phyloP scores from a whole-genome alignment of 2,329 filamentous ascomycete species.

The Alternaria postmessia region DNA sequence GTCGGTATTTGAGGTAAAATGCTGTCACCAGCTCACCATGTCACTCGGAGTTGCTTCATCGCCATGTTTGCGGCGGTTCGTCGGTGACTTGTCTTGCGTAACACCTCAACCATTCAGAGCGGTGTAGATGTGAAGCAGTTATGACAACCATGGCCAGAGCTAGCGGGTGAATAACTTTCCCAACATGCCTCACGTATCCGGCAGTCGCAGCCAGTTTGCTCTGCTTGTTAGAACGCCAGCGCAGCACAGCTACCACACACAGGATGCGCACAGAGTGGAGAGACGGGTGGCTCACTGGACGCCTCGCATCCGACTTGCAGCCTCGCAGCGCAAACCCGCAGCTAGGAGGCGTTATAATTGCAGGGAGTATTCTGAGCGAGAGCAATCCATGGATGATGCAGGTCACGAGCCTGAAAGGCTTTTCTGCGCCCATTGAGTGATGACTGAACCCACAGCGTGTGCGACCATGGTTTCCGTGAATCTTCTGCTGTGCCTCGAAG shows the following conservation, averaged over 20 bases:
- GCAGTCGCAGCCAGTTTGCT: slow-evolving; percentile 18
- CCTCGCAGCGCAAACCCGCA: slow-evolving; percentile 24
- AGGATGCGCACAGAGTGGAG: slow-evolving; percentile 26
- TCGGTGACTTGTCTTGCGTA: slow-evolving; percentile 23
- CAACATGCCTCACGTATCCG: not conserved
- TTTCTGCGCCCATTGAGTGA: slow-evolving; percentile 3
- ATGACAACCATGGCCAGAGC: slow-evolving; percentile 5
- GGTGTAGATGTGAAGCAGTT: slow-evolving; percentile 29
- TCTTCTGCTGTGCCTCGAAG: slow-evolving; percentile 5
- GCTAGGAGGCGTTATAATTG: slow-evolving; percentile 26
- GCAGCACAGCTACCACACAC: slow-evolving; percentile 32
- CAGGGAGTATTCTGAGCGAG: slow-evolving; percentile 27
- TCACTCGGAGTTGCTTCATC: slow-evolving; percentile 11
- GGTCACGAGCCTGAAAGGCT: slow-evolving; percentile 23
- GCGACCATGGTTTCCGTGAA: slow-evolving; percentile 11
- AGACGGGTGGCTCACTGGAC: slow-evolving; percentile 13
- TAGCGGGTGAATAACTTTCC: not conserved
- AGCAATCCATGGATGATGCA: slow-evolving; percentile 23
- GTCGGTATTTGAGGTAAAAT: slow-evolving; percentile 6
- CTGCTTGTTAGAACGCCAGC: slow-evolving; percentile 29
- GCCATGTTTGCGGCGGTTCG: slow-evolving; percentile 9
- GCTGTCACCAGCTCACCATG: not conserved
- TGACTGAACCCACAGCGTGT: not conserved
- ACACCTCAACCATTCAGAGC: slow-evolving; percentile 25
- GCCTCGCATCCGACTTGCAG: slow-evolving; percentile 25